Evolutionary conservation across 495 filamentous ascomycete species (phyloP), one percentile per base, ranked within the genome.

Genomic region (Usnea hakonensis): DNA sequence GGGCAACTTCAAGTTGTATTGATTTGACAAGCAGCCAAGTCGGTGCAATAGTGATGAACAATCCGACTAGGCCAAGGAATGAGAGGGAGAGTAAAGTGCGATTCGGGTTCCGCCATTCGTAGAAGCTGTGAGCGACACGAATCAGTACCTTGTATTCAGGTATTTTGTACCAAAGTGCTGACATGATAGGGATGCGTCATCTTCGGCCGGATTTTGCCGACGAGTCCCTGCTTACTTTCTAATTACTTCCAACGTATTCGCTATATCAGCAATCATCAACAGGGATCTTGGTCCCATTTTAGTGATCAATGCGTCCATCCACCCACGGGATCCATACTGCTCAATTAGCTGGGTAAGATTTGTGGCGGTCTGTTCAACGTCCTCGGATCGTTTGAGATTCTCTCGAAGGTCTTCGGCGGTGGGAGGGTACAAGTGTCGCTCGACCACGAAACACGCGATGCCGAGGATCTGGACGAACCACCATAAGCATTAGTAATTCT

Each of bases 281-380:
- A 74, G 67, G 4, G 69, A 60, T 63, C 64, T 71, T 1, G 72
- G 70, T 4, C 74, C 72, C 2, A 74, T 19, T 5, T 68, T 64
- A 9, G 72, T 64, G 14, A 69, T 46, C 23, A 75, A n/a, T 2
- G 67, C 58, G 26, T 68, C 65, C 13, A 73, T 59, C 71, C 71
- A 75, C 16, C 69, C 58, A 33, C 73, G 60, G 16, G 71, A 62
- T 7, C 73, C 72, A 23, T 70, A 48, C 62, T 75, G 72, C 37
- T 72, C 69, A 56, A 78, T 75, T 23, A 74, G 57, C 46, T 78
- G 69, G n/a, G 66, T 68, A 6, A 75, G 50, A 36, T 67, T 63
- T 21, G 65, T 54, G 0, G 75, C 72, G 7, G 65, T 70, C 35
- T 65, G 56, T 9, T 68, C 41, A 26, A 59, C 55, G 35, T 71